Conservation (phyloP, 768 basidiomycete genomes). For the Suillus decipiens region DNA sequence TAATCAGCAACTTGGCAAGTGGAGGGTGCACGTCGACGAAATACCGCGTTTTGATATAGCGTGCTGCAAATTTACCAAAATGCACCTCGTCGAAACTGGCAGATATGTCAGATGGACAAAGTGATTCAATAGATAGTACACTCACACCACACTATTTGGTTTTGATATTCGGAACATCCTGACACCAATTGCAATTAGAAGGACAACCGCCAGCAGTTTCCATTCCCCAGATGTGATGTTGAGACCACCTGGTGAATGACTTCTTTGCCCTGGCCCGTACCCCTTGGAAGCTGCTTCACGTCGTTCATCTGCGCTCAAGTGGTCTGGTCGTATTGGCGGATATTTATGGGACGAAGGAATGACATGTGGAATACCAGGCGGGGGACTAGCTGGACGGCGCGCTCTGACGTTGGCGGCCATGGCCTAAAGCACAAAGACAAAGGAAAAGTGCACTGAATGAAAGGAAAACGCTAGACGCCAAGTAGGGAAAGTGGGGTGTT, state of each 20-base stretch:
- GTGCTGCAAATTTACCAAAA: constrained; percentile 94
- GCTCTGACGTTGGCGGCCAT: constrained; percentile 59
- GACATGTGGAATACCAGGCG: constrained; percentile 44
- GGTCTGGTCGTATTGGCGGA: constrained; percentile 62
- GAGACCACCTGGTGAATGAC: constrained; percentile 57
- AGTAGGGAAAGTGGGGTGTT: not conserved
- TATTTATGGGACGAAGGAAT: constrained; percentile 50
- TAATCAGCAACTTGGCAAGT: constrained; percentile 93
- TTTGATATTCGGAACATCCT: constrained; percentile 82
- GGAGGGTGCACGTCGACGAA: constrained; percentile 98
- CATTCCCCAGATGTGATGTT: constrained; percentile 71
- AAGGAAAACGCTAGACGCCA: not conserved
- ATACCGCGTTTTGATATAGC: constrained; percentile 91
- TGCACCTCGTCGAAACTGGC: constrained; percentile 96
- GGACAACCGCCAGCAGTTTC: constrained; percentile 67
- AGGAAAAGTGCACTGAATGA: not conserved
- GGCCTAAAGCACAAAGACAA: constrained; percentile 12
- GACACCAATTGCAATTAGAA: constrained; percentile 76
- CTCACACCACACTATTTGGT: constrained; percentile 92
- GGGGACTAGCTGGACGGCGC: constrained; percentile 70
- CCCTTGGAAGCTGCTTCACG: constrained; percentile 71
- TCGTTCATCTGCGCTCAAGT: constrained; percentile 74
- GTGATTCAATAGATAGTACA: constrained; percentile 19
- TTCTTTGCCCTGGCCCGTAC: constrained; percentile 51
- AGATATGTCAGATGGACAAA: not conserved